A percentile compares a stretch with the other conserved stretches of the same genome.
phyloP scores from a whole-genome alignment of 2,329 filamentous ascomycete species.

The Dactylellina cionopaga region DNA sequence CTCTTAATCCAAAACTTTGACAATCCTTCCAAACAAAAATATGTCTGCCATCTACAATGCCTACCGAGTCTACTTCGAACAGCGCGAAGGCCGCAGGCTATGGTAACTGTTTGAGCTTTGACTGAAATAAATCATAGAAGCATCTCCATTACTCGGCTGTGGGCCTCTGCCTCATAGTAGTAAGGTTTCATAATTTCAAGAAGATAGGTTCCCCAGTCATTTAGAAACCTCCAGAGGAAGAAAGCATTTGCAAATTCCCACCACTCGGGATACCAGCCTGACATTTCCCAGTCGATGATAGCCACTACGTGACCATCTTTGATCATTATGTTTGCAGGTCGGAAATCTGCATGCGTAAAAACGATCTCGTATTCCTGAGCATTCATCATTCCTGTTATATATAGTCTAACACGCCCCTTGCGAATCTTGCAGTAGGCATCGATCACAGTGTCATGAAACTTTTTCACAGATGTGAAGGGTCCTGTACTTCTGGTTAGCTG shows the following conservation, averaged over 20 bases:
- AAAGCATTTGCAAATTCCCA: slow-evolving; percentile 58
- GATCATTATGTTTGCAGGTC: slow-evolving; percentile 61
- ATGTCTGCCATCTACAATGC: too few species aligned
- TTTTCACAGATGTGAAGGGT: too few species aligned
- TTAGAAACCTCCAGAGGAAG: not conserved
- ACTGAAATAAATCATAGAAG: too few species aligned
- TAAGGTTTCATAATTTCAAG: slow-evolving; percentile 1
- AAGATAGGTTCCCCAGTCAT: slow-evolving; percentile 8
- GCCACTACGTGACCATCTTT: slow-evolving; percentile 60
- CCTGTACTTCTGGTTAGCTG: too few species aligned
- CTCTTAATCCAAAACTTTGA: too few species aligned
- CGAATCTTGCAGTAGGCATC: slow-evolving; percentile 5
- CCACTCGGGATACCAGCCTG: slow-evolving; percentile 62
- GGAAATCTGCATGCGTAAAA: slow-evolving; percentile 62
- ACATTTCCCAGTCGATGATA: slow-evolving; percentile 62
- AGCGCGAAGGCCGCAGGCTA: too few species aligned
- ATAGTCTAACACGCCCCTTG: not conserved
- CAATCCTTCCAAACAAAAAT: too few species aligned
- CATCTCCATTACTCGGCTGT: too few species aligned
- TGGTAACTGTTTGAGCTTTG: too few species aligned
- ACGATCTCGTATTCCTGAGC: slow-evolving; percentile 50
- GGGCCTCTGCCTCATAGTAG: not conserved
- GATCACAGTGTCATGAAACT: not conserved
- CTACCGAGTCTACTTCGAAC: too few species aligned
- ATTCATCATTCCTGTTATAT: not conserved